phyloP scores from a whole-genome alignment of 192 early-diverging fungal genomes.

The Backusella luteola region DNA sequence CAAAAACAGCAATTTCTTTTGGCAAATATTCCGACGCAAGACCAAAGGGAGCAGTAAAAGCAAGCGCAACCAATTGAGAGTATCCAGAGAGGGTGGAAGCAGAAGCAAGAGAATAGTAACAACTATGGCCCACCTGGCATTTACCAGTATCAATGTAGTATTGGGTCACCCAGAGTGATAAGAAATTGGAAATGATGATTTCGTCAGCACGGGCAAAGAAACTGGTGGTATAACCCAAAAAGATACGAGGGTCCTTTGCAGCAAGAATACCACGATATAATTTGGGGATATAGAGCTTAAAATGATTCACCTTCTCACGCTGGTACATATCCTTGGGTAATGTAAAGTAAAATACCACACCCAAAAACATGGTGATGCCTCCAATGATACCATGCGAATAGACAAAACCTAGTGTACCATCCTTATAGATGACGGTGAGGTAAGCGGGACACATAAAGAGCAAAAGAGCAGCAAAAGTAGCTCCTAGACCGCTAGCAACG shows the following conservation, averaged over 20 bases:
- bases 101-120: slow-evolving; percentile 30
- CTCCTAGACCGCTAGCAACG: slow-evolving; percentile 58
- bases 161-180: slow-evolving; percentile 62
- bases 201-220: slow-evolving; percentile 75
- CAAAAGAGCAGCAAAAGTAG: slow-evolving; percentile 48
- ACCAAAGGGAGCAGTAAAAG: slow-evolving; percentile 63
- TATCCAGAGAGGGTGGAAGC: slow-evolving; percentile 47
- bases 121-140: slow-evolving; percentile 35
- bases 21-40: slow-evolving; percentile 35
- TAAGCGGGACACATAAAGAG: slow-evolving; percentile 40
- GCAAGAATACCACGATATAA: slow-evolving; percentile 60
- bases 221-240: slow-evolving; percentile 61
- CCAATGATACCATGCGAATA: slow-evolving; percentile 36
- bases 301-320: neutral
- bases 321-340: slow-evolving; percentile 27
- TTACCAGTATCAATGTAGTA: slow-evolving; percentile 58
- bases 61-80: slow-evolving; percentile 62
- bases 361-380: slow-evolving; percentile 31
- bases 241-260: slow-evolving; percentile 52
- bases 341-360: slow-evolving; percentile 30
- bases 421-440: slow-evolving; percentile 3
- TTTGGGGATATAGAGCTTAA: slow-evolving; percentile 23
- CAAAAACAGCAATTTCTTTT: slow-evolving; percentile 38
- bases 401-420: slow-evolving; percentile 29
- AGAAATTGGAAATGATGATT: slow-evolving; percentile 64